Conservation (phyloP, 148 eudicot species). For the Beta vulgaris region DNA sequence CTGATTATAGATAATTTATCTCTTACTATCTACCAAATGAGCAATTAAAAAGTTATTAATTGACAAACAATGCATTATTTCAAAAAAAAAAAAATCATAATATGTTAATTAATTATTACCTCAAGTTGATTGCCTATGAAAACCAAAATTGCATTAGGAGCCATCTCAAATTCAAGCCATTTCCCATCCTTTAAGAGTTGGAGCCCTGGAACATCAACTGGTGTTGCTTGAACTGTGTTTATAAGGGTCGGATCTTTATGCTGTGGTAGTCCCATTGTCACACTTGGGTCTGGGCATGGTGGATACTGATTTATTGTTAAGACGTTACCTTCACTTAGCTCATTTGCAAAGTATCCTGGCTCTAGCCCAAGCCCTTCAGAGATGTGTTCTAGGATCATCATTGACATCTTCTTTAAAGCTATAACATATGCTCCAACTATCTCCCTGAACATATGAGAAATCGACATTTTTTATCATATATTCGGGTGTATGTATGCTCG, state of each 20-base stretch:
- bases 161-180: slow-evolving; percentile 35
- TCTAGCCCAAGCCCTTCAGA: slow-evolving; percentile 35
- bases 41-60: too few relatives aligned
- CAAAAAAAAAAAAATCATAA: too few relatives aligned
- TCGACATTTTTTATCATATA: too few relatives aligned
- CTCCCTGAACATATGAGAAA: slow-evolving; percentile 24
- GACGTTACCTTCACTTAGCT: slow-evolving; percentile 7
- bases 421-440: slow-evolving; percentile 19
- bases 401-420: slow-evolving; percentile 14
- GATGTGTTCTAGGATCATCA: slow-evolving; percentile 24
- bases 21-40: too few relatives aligned
- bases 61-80: too few relatives aligned
- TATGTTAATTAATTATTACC: slow-evolving; percentile 23
- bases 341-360: slow-evolving; percentile 20
- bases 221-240: slow-evolving; percentile 27
- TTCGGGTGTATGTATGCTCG: too few relatives aligned
- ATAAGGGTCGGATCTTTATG: slow-evolving; percentile 35
- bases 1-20: too few relatives aligned
- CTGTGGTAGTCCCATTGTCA: slow-evolving; percentile 28
- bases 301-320: slow-evolving; percentile 35
- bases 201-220: slow-evolving; percentile 32
- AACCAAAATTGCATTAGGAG: slow-evolving; percentile 36
- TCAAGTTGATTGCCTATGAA: slow-evolving; percentile 39
- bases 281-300: slow-evolving; percentile 31
- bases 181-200: slow-evolving; percentile 33